These are phyloP conservation scores for Paraphaeosphaeria minitans DNA, from an alignment of 2,329 filamentous ascomycete species.

Conservation along the genomic window DNA sequence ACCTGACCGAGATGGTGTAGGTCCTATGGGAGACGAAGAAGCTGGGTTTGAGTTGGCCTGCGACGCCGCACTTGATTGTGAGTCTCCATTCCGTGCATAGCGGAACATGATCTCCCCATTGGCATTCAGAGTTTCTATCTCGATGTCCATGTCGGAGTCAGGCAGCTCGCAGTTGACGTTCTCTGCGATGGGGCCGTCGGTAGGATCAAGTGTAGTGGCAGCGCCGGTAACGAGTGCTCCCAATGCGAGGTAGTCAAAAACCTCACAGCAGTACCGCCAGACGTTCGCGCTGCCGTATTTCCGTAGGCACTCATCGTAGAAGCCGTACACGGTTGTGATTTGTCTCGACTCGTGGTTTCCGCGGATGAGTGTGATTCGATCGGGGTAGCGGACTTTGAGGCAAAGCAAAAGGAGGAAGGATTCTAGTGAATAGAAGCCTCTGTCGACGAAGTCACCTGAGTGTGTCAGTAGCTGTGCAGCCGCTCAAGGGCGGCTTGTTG, in stretches of 20 bases:
- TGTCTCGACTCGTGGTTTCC: constrained; percentile 84
- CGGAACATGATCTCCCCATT: constrained; percentile 78
- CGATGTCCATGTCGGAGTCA: constrained; percentile 71
- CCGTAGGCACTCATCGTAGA: constrained; percentile 77
- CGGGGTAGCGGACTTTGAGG: constrained; percentile 96
- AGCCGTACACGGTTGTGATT: constrained; percentile 79
- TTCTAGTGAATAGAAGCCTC: constrained; percentile 98
- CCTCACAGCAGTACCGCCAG: constrained; percentile 78
- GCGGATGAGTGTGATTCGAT: constrained; percentile 96
- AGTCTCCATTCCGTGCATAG: constrained; percentile 60
- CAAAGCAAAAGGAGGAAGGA: constrained; percentile 95
- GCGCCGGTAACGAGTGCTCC: constrained; percentile 91
- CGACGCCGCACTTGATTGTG: constrained; percentile 43
- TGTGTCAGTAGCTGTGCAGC: constrained; percentile 21
- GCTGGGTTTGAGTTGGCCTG: constrained; percentile 38
- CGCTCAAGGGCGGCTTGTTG: neutral
- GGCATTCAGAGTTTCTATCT: constrained; percentile 92
- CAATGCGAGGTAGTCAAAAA: constrained; percentile 94
- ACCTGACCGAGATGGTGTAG: constrained; percentile 62
- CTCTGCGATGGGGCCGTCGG: constrained; percentile 58
- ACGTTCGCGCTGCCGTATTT: constrained; percentile 61
- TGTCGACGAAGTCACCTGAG: constrained; percentile 93
- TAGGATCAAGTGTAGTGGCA: constrained; percentile 66
- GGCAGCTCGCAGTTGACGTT: constrained; percentile 57
- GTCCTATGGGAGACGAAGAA: constrained; percentile 45